phyloP scores from a whole-genome alignment of 2,329 filamentous ascomycete species.

The Botrytis squamosa region DNA sequence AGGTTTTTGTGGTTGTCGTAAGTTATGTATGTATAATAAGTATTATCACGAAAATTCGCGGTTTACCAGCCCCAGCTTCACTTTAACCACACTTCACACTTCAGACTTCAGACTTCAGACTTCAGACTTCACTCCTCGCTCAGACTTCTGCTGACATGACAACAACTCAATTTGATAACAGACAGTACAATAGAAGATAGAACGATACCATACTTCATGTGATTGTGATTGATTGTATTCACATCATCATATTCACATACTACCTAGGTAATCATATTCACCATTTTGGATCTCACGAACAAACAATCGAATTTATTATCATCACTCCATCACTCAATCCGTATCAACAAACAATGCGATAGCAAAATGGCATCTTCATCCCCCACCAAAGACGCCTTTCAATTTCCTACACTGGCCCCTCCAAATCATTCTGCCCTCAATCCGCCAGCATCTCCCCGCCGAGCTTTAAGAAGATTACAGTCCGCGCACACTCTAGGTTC shows the following conservation, averaged over 20 bases:
- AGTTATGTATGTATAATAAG: not conserved
- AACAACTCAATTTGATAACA: not conserved
- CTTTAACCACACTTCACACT: not conserved
- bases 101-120: not conserved
- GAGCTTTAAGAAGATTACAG: constrained; percentile 70
- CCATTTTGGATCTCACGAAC: not conserved
- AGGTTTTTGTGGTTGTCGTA: not conserved
- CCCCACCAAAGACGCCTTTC: constrained; percentile 33
- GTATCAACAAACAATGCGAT: constrained; percentile 9
- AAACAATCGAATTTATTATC: not conserved
- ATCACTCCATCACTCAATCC: too few species aligned
- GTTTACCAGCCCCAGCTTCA: not conserved
- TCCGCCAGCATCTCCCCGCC: constrained; percentile 60
- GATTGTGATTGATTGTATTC: not conserved
- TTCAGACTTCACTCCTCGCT: not conserved
- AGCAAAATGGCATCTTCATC: constrained; percentile 22
- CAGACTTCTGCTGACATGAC: constrained; percentile 6
- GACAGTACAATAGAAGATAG: not conserved
- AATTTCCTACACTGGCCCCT: constrained; percentile 26
- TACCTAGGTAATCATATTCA: not conserved
- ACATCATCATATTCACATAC: not conserved
- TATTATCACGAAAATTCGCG: constrained; percentile 10
- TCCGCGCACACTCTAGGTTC: constrained; percentile 70
- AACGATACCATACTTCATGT: not conserved
- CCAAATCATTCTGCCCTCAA: constrained; percentile 42